phyloP scores from a whole-genome alignment of 2,329 filamentous ascomycete genomes.

The Dothiorella sarmentorum region DNA sequence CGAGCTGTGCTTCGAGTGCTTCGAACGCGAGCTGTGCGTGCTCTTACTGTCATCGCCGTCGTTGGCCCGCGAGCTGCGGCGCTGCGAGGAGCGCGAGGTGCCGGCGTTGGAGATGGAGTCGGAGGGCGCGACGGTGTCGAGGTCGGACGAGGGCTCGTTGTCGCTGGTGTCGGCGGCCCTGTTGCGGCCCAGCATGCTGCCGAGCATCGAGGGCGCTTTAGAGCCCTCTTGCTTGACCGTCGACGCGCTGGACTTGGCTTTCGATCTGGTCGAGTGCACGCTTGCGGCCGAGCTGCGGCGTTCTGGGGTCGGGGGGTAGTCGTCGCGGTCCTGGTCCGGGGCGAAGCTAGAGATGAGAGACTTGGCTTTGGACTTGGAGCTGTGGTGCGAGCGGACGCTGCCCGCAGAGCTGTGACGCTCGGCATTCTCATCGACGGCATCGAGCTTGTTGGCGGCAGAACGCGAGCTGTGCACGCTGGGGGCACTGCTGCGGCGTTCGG shows the following conservation, averaged over 20 bases:
- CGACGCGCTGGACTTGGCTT: slow-evolving; percentile 10
- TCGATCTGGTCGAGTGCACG: slow-evolving; percentile 25
- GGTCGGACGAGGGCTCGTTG: not conserved
- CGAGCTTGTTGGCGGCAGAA: not conserved
- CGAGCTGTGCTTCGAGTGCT: slow-evolving; percentile 21
- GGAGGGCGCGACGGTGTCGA: slow-evolving; percentile 39
- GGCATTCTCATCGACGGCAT: not conserved
- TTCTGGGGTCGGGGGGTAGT: slow-evolving; percentile 22
- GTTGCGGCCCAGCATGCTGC: slow-evolving; percentile 37
- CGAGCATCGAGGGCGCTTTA: slow-evolving; percentile 28
- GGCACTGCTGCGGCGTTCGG: slow-evolving; percentile 12
- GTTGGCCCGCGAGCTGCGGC: slow-evolving; percentile 31
- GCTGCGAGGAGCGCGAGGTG: slow-evolving; percentile 23
- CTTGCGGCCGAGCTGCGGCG: slow-evolving; percentile 31
- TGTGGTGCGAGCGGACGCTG: slow-evolving; percentile 33
- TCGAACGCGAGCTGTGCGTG: slow-evolving; percentile 24
- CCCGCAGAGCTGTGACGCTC: slow-evolving; percentile 28
- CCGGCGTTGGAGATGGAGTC: slow-evolving; percentile 46
- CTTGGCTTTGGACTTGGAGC: slow-evolving; percentile 34
- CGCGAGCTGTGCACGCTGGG: slow-evolving; percentile 9
- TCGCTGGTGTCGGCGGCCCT: slow-evolving; percentile 27
- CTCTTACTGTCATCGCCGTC: slow-evolving; percentile 22
- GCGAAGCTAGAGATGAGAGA: slow-evolving; percentile 37
- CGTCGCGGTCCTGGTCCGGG: slow-evolving; percentile 26
- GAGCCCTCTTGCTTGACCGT: not conserved